Evolutionary conservation across 768 basidiomycete genomes (phyloP), one percentile per base, ranked within the genome.

Genomic region (Tricholoma sp.): DNA sequence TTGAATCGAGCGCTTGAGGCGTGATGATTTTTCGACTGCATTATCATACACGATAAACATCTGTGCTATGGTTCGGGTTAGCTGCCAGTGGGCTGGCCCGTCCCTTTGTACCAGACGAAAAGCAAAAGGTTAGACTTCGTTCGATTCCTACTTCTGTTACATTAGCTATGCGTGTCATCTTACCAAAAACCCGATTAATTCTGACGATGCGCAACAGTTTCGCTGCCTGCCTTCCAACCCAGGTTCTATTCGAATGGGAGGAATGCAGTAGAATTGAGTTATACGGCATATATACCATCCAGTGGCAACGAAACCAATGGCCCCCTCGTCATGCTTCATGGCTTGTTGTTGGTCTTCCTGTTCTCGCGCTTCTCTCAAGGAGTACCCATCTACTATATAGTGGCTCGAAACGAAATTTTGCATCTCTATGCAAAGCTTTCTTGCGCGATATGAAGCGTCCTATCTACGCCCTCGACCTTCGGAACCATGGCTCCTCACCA

Each of bases 341-440:
- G 84, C 1, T 68, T 85, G 54, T 80, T 85, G 84, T 83, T 59
- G 57, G 82, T 58, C 50, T 9, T 31, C 45, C 9, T 37, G 18
- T 50, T 45, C 50, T 44, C 20, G 36, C 37, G 5, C 28, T 31
- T 12, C 12, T 50, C 29, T 11, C 4, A 31, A 33, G 36, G 54
- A 56, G 32, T n/a, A 52, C 51, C 37, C 33, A 34, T 31, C 33
- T 12, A 28, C 12, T 60, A 24, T 24, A 24, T 24, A 92, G 88
- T 58, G 91, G 90, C 0, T 90, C 86, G 37, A 92, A 92, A 66
- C 82, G 91, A 58, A 95, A 93, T 66, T 95, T 90, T 86, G 72
- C 82, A 6, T 88, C 89, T 0, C 76, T 94, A 9, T 80, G 86
- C 5, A 91, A 88, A 63, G 80, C 82, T 0, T 86, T 94, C 62